These are phyloP conservation scores for Kalmanozyma brasiliensis DNA, from an alignment of 1,284 basidiomycete species.

Conservation along the genomic window DNA sequence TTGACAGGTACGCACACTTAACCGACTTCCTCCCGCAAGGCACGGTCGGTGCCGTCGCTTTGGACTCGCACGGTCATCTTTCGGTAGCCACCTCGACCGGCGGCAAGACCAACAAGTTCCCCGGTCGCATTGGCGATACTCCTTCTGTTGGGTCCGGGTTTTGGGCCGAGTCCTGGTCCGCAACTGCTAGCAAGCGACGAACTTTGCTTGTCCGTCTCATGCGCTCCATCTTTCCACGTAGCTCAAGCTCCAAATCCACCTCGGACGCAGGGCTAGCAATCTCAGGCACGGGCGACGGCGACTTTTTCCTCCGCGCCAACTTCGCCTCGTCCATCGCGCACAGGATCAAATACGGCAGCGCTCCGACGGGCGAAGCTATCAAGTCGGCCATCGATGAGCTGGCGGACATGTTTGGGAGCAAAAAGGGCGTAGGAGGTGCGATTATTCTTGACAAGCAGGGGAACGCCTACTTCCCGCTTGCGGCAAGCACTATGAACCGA, in stretches of 20 bases:
- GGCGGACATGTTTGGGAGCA: slow-evolving; percentile 73
- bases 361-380: slow-evolving; percentile 72
- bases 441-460: slow-evolving; percentile 76
- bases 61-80: slow-evolving; percentile 79
- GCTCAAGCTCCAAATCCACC: background rate
- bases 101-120: slow-evolving; percentile 82
- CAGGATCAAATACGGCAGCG: slow-evolving; percentile 73
- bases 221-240: background rate
- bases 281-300: slow-evolving; percentile 84
- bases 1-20: slow-evolving; percentile 46
- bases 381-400: slow-evolving; percentile 73
- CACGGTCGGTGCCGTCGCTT: slow-evolving; percentile 83
- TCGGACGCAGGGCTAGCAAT: slow-evolving; percentile 75
- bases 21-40: slow-evolving; percentile 78
- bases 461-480: slow-evolving; percentile 70
- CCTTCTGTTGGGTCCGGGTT: slow-evolving; percentile 81
- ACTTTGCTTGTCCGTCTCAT: background rate
- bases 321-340: slow-evolving; percentile 76
- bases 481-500: slow-evolving; percentile 82
- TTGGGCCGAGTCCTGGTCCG: slow-evolving; percentile 81
- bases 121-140: slow-evolving; percentile 82
- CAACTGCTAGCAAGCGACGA: background rate
- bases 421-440: slow-evolving; percentile 79
- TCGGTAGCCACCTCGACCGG: slow-evolving; percentile 80
- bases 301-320: slow-evolving; percentile 80